Percentiles rank a stretch among this genome's conserved stretches.
Conservation (phyloP, 345 rosid genomes). For the Populus deltoides region DNA sequence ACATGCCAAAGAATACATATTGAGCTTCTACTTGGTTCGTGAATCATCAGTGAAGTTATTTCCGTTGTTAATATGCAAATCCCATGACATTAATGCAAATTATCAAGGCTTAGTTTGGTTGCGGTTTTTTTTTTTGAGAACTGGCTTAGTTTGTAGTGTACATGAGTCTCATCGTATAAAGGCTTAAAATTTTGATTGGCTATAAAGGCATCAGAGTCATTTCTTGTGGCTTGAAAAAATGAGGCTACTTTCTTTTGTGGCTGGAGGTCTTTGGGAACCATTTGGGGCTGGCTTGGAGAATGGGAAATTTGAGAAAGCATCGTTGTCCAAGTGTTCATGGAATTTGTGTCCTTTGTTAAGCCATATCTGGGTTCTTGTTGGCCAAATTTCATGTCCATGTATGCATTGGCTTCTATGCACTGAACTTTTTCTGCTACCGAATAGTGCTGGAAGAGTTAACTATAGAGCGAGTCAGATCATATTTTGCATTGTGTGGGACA, state of each 20-base stretch:
- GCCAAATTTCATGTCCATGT: neutral
- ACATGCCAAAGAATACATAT: neutral
- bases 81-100: neutral
- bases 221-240: neutral
- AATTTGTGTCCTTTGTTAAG: neutral
- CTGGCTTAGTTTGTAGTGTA: neutral
- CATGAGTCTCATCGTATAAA: neutral
- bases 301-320: neutral
- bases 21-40: neutral
- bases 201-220: neutral
- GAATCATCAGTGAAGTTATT: neutral
- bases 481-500: neutral
- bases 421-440: constrained; percentile 1
- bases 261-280: neutral
- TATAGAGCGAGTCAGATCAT: neutral
- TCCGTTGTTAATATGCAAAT: neutral
- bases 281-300: neutral
- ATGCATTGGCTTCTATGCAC: neutral
- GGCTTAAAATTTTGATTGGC: neutral
- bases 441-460: constrained; percentile 4
- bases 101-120: neutral
- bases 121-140: neutral
- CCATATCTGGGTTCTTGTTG: neutral
- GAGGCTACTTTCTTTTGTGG: neutral
- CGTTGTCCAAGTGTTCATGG: neutral